Evolutionary conservation across 805 yeast genomes (phyloP).

Genomic region (Cyberlindnera maritima): DNA sequence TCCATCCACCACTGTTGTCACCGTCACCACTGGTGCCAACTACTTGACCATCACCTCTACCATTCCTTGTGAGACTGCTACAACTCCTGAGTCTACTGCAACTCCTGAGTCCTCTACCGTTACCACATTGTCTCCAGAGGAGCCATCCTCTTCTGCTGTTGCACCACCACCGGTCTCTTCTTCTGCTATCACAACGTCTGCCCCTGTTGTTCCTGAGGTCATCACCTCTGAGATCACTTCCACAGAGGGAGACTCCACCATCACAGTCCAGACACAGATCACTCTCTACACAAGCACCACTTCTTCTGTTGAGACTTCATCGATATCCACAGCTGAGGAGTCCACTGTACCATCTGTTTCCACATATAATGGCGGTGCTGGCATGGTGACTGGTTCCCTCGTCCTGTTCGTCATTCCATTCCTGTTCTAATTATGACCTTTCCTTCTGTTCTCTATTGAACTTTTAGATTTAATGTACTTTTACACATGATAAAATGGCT

Average conservation of each 20-base stretch:
- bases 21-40: background rate
- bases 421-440: slow-evolving; percentile 2
- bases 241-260: background rate
- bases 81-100: background rate
- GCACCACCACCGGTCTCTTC: background rate
- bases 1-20: background rate
- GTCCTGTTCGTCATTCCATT: background rate
- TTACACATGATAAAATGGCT: background rate
- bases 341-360: slow-evolving; percentile 1
- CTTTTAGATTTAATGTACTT: background rate
- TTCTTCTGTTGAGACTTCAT: background rate
- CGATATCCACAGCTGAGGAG: background rate
- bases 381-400: background rate
- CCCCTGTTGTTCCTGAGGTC: background rate
- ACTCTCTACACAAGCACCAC: background rate
- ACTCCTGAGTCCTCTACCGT: background rate
- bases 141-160: background rate
- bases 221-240: background rate
- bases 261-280: background rate
- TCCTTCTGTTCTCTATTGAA: background rate
- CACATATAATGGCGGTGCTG: slow-evolving; percentile 10
- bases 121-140: background rate
- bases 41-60: slow-evolving; percentile 1
- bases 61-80: background rate
- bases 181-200: background rate